Evolutionary conservation across 768 basidiomycete species (phyloP).

Genomic region (Kwoniella bestiolae): DNA sequence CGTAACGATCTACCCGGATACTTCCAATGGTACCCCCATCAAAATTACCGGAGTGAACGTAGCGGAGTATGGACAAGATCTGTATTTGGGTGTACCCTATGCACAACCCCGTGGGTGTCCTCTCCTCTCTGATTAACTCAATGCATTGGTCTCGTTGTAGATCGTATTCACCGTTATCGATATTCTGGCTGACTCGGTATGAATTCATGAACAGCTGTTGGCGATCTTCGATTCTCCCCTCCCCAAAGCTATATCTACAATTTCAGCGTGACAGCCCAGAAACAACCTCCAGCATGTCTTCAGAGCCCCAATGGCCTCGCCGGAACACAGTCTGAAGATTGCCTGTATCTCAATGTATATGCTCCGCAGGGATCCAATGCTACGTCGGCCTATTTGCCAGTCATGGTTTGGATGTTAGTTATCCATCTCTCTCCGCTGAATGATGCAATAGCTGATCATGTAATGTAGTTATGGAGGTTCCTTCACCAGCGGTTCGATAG

Average conservation of each 20-base stretch:
- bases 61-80: conserved; percentile 32
- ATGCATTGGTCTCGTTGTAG: too few species aligned
- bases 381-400: conserved; percentile 56
- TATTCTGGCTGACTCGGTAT: too few species aligned
- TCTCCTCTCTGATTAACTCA: too few species aligned
- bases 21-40: conserved; percentile 26
- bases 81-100: conserved; percentile 53
- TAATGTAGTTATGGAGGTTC: conserved; percentile 59
- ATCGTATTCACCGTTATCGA: not conserved
- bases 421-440: not conserved
- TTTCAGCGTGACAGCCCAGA: conserved; percentile 38
- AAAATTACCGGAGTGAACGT: conserved; percentile 33
- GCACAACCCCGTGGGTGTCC: conserved; percentile 45
- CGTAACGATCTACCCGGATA: conserved; percentile 41
- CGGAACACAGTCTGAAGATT: conserved; percentile 60
- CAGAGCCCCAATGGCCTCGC: conserved; percentile 30
- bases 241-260: conserved; percentile 40
- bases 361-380: conserved; percentile 57
- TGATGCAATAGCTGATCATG: not conserved
- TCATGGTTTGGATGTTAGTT: conserved; percentile 60
- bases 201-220: too few species aligned
- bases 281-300: conserved; percentile 45
- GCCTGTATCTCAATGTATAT: conserved; percentile 63
- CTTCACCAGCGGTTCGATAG: conserved; percentile 53
- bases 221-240: conserved; percentile 40